Conservation (phyloP, 768 basidiomycete species). For the Hypsizygus marmoreus region DNA sequence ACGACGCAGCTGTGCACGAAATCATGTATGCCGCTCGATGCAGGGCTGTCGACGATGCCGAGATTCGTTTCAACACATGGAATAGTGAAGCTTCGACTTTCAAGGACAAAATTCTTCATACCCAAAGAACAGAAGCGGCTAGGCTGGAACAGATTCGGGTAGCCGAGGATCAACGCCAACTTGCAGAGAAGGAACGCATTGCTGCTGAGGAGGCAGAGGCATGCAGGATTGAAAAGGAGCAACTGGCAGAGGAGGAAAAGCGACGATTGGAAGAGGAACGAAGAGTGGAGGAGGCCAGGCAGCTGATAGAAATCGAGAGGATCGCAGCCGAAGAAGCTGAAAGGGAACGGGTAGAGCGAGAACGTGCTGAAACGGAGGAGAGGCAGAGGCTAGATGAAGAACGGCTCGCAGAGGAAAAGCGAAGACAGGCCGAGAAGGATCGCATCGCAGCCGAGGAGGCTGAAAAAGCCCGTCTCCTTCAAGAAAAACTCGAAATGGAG, state of each 20-base stretch:
- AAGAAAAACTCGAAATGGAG: slow-evolving; percentile 34
- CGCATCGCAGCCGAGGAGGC: slow-evolving; percentile 32
- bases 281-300: slow-evolving; percentile 19
- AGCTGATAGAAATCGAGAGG: slow-evolving; percentile 24
- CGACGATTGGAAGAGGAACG: slow-evolving; percentile 24
- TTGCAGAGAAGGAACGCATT: slow-evolving; percentile 36
- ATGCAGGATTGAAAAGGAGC: slow-evolving; percentile 33
- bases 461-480: slow-evolving; percentile 32
- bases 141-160: slow-evolving; percentile 40
- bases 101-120: slow-evolving; percentile 40
- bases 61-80: slow-evolving; percentile 51
- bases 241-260: slow-evolving; percentile 27
- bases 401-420: slow-evolving; percentile 22
- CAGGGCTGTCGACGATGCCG: slow-evolving; percentile 52
- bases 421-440: slow-evolving; percentile 20
- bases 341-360: slow-evolving; percentile 19
- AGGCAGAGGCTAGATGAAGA: slow-evolving; percentile 28
- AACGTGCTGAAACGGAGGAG: slow-evolving; percentile 25
- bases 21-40: slow-evolving; percentile 49
- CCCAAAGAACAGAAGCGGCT: slow-evolving; percentile 41
- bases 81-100: slow-evolving; percentile 44
- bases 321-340: slow-evolving; percentile 22
- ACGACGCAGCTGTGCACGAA: slow-evolving; percentile 48
- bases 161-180: slow-evolving; percentile 33
- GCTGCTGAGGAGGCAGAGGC: slow-evolving; percentile 38